Base-by-base conservation (phyloP, 306 rosid species). In the Hippophae rhamnoides region DNA sequence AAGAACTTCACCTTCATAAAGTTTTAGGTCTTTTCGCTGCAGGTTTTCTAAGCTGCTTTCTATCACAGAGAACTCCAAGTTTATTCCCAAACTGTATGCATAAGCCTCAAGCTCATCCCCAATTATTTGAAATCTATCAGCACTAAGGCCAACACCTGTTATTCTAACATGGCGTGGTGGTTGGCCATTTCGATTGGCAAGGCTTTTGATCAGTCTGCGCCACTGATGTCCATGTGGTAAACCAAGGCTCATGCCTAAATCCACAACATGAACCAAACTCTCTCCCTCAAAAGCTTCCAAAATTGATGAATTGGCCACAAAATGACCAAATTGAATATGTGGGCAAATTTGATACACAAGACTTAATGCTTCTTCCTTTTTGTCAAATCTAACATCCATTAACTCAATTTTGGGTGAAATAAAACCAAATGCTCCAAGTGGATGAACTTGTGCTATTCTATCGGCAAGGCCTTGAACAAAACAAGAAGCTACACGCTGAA, bases 231-330 rank as follows among this genome's bases (percentile, higher is more conserved):
- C 94, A 38, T 70, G 85, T 2, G 77, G 74, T 1, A 90, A 71
- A 47, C 92, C 98, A 0, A 81, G 85, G 51, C 76, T 78, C 95
- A 90, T 81, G 1, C 98, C 98, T 0, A 85, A 47, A 74, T 90
- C 98, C 4, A 87, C 78, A 13, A 90, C 89, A 51, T 90, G 98
- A 10, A 90, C 75, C 47, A 67, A 83, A 83, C 80, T 76, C 82
- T 87, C 82, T 74, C 92, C 84, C 89, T 85, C 96, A 85, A 90
- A 85, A 90, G 89, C 98, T 90, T 90, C 97, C 83, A 87, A 67
- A 78, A 90, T 85, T 64, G 74, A 65, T 31, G 76, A 61, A 64
- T 81, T 87, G 60, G 92, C 94, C 46, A 87, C 85, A 68, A 76
- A 87, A 64, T 90, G 97, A 52, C 94, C 96, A 49, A 87, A 87